Percentiles rank a stretch among this genome's conserved stretches.
Conservation (phyloP, 2,329 filamentous ascomycete genomes). For the Fusarium nanum region DNA sequence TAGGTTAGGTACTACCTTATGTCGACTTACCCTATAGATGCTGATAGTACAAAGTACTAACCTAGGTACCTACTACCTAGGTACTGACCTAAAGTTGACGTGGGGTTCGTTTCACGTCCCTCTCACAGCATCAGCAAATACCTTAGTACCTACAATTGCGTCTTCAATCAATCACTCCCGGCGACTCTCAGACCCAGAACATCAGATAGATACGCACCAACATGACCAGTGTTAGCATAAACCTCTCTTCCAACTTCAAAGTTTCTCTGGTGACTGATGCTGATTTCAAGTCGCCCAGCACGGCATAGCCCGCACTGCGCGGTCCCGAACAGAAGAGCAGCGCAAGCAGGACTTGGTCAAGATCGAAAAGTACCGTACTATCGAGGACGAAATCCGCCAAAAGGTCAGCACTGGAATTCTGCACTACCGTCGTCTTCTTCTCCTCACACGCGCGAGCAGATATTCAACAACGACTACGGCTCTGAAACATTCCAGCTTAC, state of each 20-base stretch:
- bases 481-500: slow-evolving; percentile 73
- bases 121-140: slow-evolving; percentile 2
- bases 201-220: slow-evolving; percentile 13
- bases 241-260: background rate
- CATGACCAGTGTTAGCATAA: slow-evolving; percentile 43
- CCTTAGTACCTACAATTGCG: background rate
- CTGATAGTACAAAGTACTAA: too few relatives aligned
- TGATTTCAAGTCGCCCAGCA: slow-evolving; percentile 68
- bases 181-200: background rate
- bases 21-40: background rate
- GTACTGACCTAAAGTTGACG: slow-evolving; percentile 28
- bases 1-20: background rate
- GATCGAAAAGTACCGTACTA: slow-evolving; percentile 78
- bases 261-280: slow-evolving; percentile 40
- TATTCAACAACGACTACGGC: slow-evolving; percentile 60
- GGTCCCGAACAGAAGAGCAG: slow-evolving; percentile 74
- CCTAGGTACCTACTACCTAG: too few relatives aligned
- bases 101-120: background rate
- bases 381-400: slow-evolving; percentile 75
- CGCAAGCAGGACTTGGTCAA: slow-evolving; percentile 77
- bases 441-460: slow-evolving; percentile 41
- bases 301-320: slow-evolving; percentile 78
- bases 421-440: slow-evolving; percentile 19
- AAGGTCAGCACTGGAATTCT: slow-evolving; percentile 61
- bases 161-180: background rate